Evolutionary conservation across 129 eudicot species (phyloP), one percentile per base, ranked within the genome.

Genomic region (Pittosporum tobira): DNA sequence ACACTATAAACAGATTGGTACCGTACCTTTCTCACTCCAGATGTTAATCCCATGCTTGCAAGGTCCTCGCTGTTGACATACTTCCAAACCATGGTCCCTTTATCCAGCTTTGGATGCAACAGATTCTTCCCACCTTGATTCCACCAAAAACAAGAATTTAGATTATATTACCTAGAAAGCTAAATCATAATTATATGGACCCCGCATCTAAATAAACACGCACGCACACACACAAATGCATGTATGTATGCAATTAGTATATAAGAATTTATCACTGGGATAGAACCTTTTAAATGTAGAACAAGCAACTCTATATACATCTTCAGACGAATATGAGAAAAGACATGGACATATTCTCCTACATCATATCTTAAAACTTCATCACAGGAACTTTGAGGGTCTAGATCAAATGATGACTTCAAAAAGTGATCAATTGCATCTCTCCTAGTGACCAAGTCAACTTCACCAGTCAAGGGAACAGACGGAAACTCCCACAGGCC

Each of bases 401-500:
- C 79, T 28, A 91, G 67, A 53, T 80, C 74, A 50, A 91, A 83
- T 60, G 94, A 78, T 21, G 59, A 53, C 66, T 83, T 78, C 73
- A 91, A 72, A 40, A 62, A 81, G 14, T 64, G 50, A 69, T 91
- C 81, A 48, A 86, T 73, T 10, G 84, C 90, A 63, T 64, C 65
- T 62, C 89, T 78, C 63, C 98, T 82, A 48, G 80, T 65, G 46
- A 59, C 68, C 70, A 67, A 23, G 46, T 80, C 87, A 29, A 79
- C 67, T 67, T 83, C 94, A 59, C 60, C 75, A 44, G 68, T 65
- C 64, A 91, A 43, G 6, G 71, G 73, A 65, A 91, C 95, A 6
- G 95, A 83, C 13, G 98, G 98, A 55, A 91, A 91, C 73, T 91
- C 98, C 95, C 98, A 91, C 36, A 91, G 90, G 22, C 98, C 98